Evolutionary conservation across 2,329 filamentous ascomycete genomes (phyloP), one percentile per base, ranked within the genome.

Genomic region (Aureobasidium melanogenum): DNA sequence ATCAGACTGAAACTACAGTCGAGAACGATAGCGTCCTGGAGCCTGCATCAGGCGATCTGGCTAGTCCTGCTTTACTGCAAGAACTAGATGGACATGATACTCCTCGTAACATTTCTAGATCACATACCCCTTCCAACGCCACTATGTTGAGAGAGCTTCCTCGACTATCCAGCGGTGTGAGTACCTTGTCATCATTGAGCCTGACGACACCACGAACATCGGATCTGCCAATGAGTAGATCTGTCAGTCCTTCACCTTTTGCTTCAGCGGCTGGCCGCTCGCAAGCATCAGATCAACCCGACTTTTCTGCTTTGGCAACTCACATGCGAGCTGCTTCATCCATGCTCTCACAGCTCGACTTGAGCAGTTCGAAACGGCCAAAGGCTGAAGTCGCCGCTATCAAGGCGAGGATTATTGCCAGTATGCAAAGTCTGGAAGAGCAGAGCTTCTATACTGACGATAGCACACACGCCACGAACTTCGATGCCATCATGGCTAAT

Each of bases 271-370:
- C 79, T 56, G 79, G 82, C 51, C 74, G 75, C 64, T 73, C 75
- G 22, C 82, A 80, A 65, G 78, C 78, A 28, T 76, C 82, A 12
- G 88, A 91, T 62, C 88, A 91, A 70, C 87, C 88, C 1, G 89
- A 94, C 69, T 88, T 93, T 66, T 90, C 88, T 12, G 89, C 89
- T 2, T 76, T 94, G 34, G 90, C 89, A 14, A 92, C 89, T 14
- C 89, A 94, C 71, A 94, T 94, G 89, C 84, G 89, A 22, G 91
- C 89, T 4, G 89, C 89, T 4, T 90, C 89, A 15, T 88, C 92
- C 72, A 94, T 94, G 89, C 78, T 94, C 46, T 88, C 89, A 15
- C 89, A 94, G 68, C 80, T 94, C 10, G 89, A 94, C 63, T 84
- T 88, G 1, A 93, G 88, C 24, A 87, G 87, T 65, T 87, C 88